Percentiles rank a stretch among this genome's conserved stretches.
phyloP scores from a whole-genome alignment of 108 stramenopile genomes.

The Chaetoceros tenuissimus region DNA sequence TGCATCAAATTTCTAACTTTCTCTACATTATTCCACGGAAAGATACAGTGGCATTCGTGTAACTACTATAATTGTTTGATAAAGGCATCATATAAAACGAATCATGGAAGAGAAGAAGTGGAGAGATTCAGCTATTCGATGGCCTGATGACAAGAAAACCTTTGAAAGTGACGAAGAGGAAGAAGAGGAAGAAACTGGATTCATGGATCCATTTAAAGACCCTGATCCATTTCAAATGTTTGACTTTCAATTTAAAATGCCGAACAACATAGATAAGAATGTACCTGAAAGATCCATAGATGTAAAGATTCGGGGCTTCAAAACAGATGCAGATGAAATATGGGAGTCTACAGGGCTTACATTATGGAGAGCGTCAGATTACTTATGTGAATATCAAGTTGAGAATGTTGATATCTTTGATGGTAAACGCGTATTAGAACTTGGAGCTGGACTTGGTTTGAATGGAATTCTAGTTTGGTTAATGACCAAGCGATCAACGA shows the following conservation, averaged over 20 bases:
- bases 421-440: conserved; percentile 29
- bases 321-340: conserved; percentile 42
- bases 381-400: conserved; percentile 55
- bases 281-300: conserved; percentile 13
- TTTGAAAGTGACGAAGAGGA: conserved; percentile 17
- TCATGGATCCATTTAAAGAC: conserved; percentile 2
- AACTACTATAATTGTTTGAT: no score
- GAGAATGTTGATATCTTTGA: conserved; percentile 13
- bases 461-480: conserved; percentile 48
- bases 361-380: conserved; percentile 60
- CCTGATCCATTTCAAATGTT: conserved; percentile 15
- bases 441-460: conserved; percentile 64
- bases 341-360: conserved; percentile 74
- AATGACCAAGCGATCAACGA: conserved; percentile 10
- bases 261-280: neutral
- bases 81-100: no score
- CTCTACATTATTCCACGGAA: no score
- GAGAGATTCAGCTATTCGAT: conserved; percentile 51
- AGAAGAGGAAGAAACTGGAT: conserved; percentile 25
- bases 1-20: no score
- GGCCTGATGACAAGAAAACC: conserved; percentile 20
- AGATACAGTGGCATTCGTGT: no score
- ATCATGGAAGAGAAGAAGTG: no score
- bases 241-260: conserved; percentile 6
- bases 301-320: conserved; percentile 41